Evolutionary conservation across 2,329 filamentous ascomycete species (phyloP).

Genomic region (Chalaropsis ovoidea): DNA sequence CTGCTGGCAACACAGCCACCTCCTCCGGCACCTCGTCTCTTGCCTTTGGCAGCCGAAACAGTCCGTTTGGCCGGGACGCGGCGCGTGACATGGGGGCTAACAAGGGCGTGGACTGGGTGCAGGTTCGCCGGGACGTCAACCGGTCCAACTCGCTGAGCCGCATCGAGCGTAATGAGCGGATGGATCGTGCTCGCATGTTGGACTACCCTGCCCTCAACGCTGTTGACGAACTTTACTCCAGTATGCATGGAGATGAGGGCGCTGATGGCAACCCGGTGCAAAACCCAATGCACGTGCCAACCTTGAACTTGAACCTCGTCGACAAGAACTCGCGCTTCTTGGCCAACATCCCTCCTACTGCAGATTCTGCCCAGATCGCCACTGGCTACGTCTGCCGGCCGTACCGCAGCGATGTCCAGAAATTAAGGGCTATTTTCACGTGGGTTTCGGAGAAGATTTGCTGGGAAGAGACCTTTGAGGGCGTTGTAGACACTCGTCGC

Average conservation of each 20-base stretch:
- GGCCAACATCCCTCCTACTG: conserved; percentile 68
- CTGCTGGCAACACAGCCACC: conserved; percentile 31
- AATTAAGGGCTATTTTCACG: conserved; percentile 86
- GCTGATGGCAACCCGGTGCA: conserved; percentile 73
- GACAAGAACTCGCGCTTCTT: conserved; percentile 95
- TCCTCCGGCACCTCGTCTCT: conserved; percentile 27
- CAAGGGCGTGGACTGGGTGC: conserved; percentile 76
- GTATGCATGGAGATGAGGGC: conserved; percentile 80
- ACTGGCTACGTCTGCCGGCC: conserved; percentile 90
- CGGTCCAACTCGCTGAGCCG: conserved; percentile 85
- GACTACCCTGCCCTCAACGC: conserved; percentile 81
- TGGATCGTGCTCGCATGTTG: conserved; percentile 88
- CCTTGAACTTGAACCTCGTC: conserved; percentile 72
- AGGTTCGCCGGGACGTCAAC: conserved; percentile 90
- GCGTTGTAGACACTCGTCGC: conserved; percentile 68
- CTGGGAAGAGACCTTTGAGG: conserved; percentile 93
- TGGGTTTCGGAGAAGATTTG: conserved; percentile 92
- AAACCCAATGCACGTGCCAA: conserved; percentile 70
- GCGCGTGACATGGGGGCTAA: conserved; percentile 60
- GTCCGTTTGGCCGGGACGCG: conserved; percentile 38
- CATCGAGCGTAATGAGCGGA: conserved; percentile 74
- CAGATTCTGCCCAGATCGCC: conserved; percentile 70
- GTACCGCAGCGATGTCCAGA: conserved; percentile 87
- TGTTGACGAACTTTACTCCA: conserved; percentile 77
- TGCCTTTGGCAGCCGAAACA: conserved; percentile 31